Conservation (phyloP, 352 stramenopile species). For the Phytopythium delawarense region DNA sequence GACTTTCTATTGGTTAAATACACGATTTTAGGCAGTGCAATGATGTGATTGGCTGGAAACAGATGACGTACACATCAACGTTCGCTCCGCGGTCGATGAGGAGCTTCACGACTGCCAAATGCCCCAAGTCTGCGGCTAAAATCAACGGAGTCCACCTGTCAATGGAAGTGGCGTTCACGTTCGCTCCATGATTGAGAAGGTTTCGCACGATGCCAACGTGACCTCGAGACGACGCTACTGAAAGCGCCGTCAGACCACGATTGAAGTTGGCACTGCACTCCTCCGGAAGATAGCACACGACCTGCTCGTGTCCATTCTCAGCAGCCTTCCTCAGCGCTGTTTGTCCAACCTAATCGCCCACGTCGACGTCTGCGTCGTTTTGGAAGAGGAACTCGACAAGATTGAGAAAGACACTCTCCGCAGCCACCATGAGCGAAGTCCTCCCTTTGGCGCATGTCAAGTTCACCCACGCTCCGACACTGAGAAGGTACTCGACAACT, state of each 20-base stretch:
- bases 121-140: too few relatives aligned
- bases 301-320: too few relatives aligned
- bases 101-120: too few relatives aligned
- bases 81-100: too few relatives aligned
- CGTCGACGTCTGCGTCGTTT: neutral
- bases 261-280: too few relatives aligned
- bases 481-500: too few relatives aligned
- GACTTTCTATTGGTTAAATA: neutral
- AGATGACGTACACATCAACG: neutral
- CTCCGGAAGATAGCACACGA: neutral
- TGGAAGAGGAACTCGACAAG: neutral
- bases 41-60: conserved; percentile 2
- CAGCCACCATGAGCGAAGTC: neutral
- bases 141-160: too few relatives aligned
- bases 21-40: neutral
- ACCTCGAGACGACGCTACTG: too few relatives aligned
- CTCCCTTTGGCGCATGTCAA: neutral
- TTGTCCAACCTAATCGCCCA: too few relatives aligned
- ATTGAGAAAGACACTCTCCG: neutral
- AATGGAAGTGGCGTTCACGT: neutral
- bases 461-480: neutral
- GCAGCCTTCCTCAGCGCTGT: too few relatives aligned
- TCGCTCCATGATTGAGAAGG: neutral
- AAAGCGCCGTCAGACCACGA: too few relatives aligned
- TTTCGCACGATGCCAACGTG: too few relatives aligned